A percentile compares a stretch with the other conserved stretches of the same genome.
phyloP scores from a whole-genome alignment of 345 rosid genomes.

The Murraya paniculata region DNA sequence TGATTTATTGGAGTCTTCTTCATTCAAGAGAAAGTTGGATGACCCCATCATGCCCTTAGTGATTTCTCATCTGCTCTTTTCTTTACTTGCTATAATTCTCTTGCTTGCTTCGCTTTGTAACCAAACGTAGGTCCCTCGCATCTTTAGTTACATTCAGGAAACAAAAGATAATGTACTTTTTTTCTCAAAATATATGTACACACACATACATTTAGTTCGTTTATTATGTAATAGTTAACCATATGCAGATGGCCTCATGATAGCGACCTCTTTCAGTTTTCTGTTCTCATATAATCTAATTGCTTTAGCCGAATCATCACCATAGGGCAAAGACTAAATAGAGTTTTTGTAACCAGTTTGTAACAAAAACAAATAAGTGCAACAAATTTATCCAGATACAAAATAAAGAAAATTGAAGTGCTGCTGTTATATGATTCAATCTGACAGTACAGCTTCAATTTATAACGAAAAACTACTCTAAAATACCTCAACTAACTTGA shows the following conservation, averaged over 20 bases:
- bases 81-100: not conserved
- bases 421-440: too few relatives aligned
- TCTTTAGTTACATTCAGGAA: not conserved
- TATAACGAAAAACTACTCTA: too few relatives aligned
- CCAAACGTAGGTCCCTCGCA: not conserved
- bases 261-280: not conserved
- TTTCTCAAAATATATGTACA: not conserved
- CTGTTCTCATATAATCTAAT: too few relatives aligned
- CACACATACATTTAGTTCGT: not conserved
- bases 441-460: too few relatives aligned
- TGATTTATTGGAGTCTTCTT: conserved; percentile 15
- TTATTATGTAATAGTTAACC: not conserved
- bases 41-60: conserved; percentile 5
- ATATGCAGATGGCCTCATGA: not conserved
- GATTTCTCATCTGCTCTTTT: conserved; percentile 7
- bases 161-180: conserved; percentile 9
- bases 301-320: too few relatives aligned
- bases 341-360: too few relatives aligned
- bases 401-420: too few relatives aligned
- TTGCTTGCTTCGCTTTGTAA: not conserved
- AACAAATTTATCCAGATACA: too few relatives aligned
- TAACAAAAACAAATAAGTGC: too few relatives aligned
- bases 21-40: conserved; percentile 15
- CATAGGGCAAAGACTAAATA: too few relatives aligned
- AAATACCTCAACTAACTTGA: too few relatives aligned